These are phyloP conservation scores for Pleurotus cornucopiae DNA, from an alignment of 768 basidiomycete species.

Conservation along the genomic window DNA sequence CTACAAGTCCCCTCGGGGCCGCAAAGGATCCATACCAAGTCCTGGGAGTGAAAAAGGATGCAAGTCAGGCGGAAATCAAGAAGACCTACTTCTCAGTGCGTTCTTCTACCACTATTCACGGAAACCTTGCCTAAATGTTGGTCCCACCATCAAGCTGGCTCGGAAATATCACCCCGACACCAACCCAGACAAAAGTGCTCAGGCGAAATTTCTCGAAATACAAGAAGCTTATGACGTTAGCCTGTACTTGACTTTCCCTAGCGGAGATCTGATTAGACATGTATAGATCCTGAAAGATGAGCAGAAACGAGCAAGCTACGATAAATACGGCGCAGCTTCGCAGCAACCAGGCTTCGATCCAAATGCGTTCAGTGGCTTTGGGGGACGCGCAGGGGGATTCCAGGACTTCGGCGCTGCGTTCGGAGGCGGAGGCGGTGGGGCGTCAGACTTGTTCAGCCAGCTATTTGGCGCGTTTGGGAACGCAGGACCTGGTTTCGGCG, in stretches of 20 bases:
- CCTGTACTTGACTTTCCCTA: constrained; percentile 7
- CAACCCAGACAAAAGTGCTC: constrained; percentile 86
- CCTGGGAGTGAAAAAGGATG: constrained; percentile 84
- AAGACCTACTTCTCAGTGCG: constrained; percentile 94
- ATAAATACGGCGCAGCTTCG: constrained; percentile 89
- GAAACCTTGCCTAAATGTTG: constrained; percentile 5
- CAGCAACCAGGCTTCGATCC: constrained; percentile 95
- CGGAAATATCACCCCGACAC: constrained; percentile 98
- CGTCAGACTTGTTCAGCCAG: constrained; percentile 77
- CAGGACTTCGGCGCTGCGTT: constrained; percentile 64
- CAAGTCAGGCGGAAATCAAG: constrained; percentile 87
- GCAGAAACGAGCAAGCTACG: constrained; percentile 86
- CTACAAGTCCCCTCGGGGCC: constrained; percentile 50
- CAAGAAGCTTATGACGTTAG: constrained; percentile 86
- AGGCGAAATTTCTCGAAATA: constrained; percentile 94
- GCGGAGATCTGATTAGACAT: background rate
- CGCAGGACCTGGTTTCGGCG: constrained; percentile 35
- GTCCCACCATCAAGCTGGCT: constrained; percentile 63
- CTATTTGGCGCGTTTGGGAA: constrained; percentile 75
- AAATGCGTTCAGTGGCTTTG: constrained; percentile 60
- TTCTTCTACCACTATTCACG: constrained; percentile 11
- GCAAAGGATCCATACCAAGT: constrained; percentile 87
- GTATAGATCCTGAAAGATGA: constrained; percentile 87
- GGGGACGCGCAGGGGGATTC: constrained; percentile 60
- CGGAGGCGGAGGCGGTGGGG: constrained; percentile 38